phyloP scores from a whole-genome alignment of 805 yeast species.

The Nakazawaea wickerhamii region DNA sequence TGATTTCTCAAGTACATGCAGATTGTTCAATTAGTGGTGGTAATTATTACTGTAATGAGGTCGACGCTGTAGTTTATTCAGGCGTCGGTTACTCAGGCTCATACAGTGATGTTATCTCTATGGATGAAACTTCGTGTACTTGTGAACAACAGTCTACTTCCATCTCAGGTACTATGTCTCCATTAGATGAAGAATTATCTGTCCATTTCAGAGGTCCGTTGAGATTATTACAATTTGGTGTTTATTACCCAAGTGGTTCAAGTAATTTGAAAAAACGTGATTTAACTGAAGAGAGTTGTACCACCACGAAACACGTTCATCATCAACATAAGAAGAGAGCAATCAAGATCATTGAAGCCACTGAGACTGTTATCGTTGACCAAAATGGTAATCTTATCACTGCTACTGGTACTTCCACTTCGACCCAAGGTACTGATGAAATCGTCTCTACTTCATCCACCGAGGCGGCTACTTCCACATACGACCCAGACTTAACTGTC shows the following conservation, averaged over 20 bases:
- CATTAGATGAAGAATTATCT: conserved; percentile 81
- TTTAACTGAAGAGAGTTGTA: conserved; percentile 37
- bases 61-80: conserved; percentile 58
- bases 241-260: conserved; percentile 64
- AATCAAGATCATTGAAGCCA: conserved; percentile 61
- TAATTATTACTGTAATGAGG: conserved; percentile 77
- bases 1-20: conserved; percentile 19
- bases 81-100: conserved; percentile 84
- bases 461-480: conserved; percentile 20
- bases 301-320: conserved; percentile 38
- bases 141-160: conserved; percentile 56
- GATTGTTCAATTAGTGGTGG: conserved; percentile 36
- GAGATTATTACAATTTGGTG: conserved; percentile 79
- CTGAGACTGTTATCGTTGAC: conserved; percentile 73
- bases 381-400: conserved; percentile 41
- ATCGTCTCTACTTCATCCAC: conserved; percentile 26
- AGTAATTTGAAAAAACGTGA: conserved; percentile 29
- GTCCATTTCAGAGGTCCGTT: conserved; percentile 91
- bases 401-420: conserved; percentile 22
- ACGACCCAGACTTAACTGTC: conserved; percentile 11
- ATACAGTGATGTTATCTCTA: conserved; percentile 71
- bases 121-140: conserved; percentile 54
- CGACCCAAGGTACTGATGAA: conserved; percentile 18
- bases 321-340: conserved; percentile 52
- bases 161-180: conserved; percentile 71